These are phyloP conservation scores for Thielaviopsis populi DNA, from an alignment of 2,329 filamentous ascomycete genomes.

Conservation along the genomic window DNA sequence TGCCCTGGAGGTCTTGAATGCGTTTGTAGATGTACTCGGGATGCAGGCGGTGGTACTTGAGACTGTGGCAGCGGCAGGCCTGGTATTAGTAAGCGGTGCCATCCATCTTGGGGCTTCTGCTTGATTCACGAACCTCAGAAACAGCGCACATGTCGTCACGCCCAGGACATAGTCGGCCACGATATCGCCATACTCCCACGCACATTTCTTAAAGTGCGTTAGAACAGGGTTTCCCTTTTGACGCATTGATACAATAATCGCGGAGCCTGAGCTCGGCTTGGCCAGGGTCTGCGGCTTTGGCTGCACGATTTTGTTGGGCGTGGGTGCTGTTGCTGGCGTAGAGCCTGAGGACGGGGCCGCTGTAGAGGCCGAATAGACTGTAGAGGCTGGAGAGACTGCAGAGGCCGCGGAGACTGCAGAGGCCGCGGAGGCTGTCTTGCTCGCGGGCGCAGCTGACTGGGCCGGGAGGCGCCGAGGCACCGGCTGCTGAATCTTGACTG, in stretches of 20 bases:
- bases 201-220: slow-evolving; percentile 61
- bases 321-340: slow-evolving; percentile 21
- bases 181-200: slow-evolving; percentile 98
- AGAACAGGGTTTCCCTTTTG: slow-evolving; percentile 94
- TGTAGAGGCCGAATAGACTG: neutral
- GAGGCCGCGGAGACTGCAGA: too few relatives aligned
- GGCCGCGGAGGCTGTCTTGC: slow-evolving; percentile 21
- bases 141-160: slow-evolving; percentile 74
- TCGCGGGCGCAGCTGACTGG: slow-evolving; percentile 16
- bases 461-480: slow-evolving; percentile 42
- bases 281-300: slow-evolving; percentile 78
- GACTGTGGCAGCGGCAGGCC: slow-evolving; percentile 28
- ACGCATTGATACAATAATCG: slow-evolving; percentile 77
- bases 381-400: too few relatives aligned
- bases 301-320: slow-evolving; percentile 52
- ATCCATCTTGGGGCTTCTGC: neutral
- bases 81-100: neutral
- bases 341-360: too few relatives aligned
- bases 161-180: slow-evolving; percentile 85
- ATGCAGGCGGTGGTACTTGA: slow-evolving; percentile 95
- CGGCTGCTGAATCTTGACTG: slow-evolving; percentile 28
- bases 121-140: slow-evolving; percentile 43
- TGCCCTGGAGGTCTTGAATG: slow-evolving; percentile 68
- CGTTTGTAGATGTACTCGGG: slow-evolving; percentile 96
- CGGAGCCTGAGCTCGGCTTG: slow-evolving; percentile 47